A percentile compares a stretch with the other conserved stretches of the same genome.
Evolutionary conservation across 2,329 filamentous ascomycete genomes (phyloP).

Genomic region (Monilinia vaccinii-corymbosi): DNA sequence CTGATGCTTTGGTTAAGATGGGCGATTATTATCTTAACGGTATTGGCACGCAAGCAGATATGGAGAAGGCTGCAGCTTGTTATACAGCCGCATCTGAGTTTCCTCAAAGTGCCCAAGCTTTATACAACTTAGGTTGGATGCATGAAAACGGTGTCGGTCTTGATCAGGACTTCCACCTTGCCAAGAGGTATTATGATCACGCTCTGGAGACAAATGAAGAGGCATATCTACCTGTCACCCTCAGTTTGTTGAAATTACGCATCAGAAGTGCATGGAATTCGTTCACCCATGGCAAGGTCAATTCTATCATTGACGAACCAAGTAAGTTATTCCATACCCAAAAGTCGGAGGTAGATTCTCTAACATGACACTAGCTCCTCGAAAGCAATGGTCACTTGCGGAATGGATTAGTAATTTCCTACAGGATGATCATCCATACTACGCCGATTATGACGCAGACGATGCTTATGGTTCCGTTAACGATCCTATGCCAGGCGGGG

Average conservation of each 20-base stretch:
- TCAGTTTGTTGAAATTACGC: slow-evolving; percentile 79
- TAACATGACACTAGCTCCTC: slow-evolving; percentile 51
- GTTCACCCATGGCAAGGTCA: slow-evolving; percentile 79
- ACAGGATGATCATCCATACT: slow-evolving; percentile 51
- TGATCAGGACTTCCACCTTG: slow-evolving; percentile 91
- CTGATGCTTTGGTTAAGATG: slow-evolving; percentile 94
- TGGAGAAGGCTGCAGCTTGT: slow-evolving; percentile 84
- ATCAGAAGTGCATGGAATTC: slow-evolving; percentile 90
- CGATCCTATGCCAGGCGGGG: slow-evolving; percentile 46
- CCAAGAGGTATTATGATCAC: slow-evolving; percentile 91
- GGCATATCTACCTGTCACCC: slow-evolving; percentile 84
- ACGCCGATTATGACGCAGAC: slow-evolving; percentile 46
- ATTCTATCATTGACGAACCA: slow-evolving; percentile 84
- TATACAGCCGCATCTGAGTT: slow-evolving; percentile 89
- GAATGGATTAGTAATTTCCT: slow-evolving; percentile 88
- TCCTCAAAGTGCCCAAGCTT: slow-evolving; percentile 83
- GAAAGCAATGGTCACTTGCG: slow-evolving; percentile 65
- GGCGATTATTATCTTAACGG: slow-evolving; percentile 92
- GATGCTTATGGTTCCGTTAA: slow-evolving; percentile 36
- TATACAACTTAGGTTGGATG: slow-evolving; percentile 99
- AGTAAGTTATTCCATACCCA: slow-evolving; percentile 43
- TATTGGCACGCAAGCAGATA: slow-evolving; percentile 60
- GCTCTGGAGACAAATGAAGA: slow-evolving; percentile 87
- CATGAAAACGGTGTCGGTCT: slow-evolving; percentile 93
- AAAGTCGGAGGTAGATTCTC: slow-evolving; percentile 24